Conservation (phyloP, 148 eudicot genomes). For the Chenopodium quinoa region DNA sequence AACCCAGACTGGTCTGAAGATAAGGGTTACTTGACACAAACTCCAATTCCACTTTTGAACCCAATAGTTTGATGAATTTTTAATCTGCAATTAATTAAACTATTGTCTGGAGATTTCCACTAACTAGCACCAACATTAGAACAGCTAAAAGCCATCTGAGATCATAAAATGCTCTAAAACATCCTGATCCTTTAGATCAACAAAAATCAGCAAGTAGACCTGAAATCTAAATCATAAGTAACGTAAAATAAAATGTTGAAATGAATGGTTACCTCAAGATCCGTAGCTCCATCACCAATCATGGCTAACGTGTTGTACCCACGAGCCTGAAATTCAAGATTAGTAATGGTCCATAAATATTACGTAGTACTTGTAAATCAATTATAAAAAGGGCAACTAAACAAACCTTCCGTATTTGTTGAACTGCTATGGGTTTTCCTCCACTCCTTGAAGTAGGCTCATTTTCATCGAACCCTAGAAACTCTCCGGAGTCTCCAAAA, state of each 20-base stretch:
- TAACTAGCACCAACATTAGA: neutral
- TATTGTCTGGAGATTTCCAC: neutral
- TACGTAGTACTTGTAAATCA: neutral
- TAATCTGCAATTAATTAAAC: neutral
- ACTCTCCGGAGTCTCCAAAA: slow-evolving; percentile 71
- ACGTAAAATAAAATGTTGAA: neutral
- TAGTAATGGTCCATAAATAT: neutral
- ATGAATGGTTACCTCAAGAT: slow-evolving; percentile 73
- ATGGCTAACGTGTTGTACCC: slow-evolving; percentile 79
- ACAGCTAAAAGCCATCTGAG: neutral
- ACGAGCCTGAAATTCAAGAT: slow-evolving; percentile 46
- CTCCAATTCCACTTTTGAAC: neutral
- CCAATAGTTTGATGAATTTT: neutral
- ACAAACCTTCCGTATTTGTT: slow-evolving; percentile 73
- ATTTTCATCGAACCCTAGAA: slow-evolving; percentile 66
- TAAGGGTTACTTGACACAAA: neutral
- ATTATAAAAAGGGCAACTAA: neutral
- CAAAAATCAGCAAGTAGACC: neutral
- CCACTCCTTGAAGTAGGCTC: slow-evolving; percentile 98
- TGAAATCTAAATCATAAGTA: neutral
- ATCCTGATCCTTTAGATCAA: neutral
- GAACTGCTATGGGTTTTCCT: slow-evolving; percentile 93
- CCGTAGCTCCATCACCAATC: slow-evolving; percentile 99
- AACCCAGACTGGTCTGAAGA: neutral
- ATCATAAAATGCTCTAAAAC: neutral